A percentile compares a stretch with the other conserved stretches of the same genome.
These are phyloP conservation scores for Ceratobasidium sp. DNA, from an alignment of 1,284 basidiomycete genomes.

Conservation along the genomic window DNA sequence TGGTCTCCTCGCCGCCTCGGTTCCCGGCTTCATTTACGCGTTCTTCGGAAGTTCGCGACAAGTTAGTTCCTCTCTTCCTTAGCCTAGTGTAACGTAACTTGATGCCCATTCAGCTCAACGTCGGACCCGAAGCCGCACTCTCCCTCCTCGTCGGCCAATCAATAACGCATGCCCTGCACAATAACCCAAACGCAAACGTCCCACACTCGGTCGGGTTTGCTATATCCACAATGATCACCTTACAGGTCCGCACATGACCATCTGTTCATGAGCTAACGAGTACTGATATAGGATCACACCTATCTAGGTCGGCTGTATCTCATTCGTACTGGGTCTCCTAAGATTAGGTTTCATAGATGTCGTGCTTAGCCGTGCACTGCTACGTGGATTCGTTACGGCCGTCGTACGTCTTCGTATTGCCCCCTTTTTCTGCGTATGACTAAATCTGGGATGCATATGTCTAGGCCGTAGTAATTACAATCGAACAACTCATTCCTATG, in stretches of 20 bases:
- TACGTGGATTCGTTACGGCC: conserved; percentile 90
- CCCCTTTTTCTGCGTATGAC: not conserved
- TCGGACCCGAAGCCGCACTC: conserved; percentile 92
- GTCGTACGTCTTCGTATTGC: conserved; percentile 58
- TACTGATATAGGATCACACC: conserved; percentile 1
- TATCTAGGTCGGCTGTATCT: conserved; percentile 84
- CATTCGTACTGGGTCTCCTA: conserved; percentile 88
- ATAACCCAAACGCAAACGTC: conserved; percentile 70
- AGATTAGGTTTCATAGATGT: conserved; percentile 95
- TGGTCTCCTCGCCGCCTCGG: conserved; percentile 81
- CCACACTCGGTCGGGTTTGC: conserved; percentile 72
- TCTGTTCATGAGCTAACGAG: too few species aligned
- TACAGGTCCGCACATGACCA: conserved; percentile 72
- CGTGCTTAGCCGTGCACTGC: conserved; percentile 87
- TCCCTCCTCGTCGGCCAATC: conserved; percentile 92
- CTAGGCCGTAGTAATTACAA: conserved; percentile 60
- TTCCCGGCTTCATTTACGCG: conserved; percentile 87
- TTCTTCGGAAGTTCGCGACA: conserved; percentile 88
- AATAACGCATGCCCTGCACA: conserved; percentile 74
- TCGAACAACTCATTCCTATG: conserved; percentile 86
- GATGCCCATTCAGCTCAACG: conserved; percentile 55
- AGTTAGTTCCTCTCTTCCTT: conserved; percentile 65
- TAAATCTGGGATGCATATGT: conserved; percentile 40
- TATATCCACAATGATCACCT: conserved; percentile 81
- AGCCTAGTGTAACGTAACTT: not conserved